A percentile compares a stretch with the other conserved stretches of the same genome.
Evolutionary conservation across 2,329 filamentous ascomycete genomes (phyloP).

Genomic region (Aspergillus amoenus): DNA sequence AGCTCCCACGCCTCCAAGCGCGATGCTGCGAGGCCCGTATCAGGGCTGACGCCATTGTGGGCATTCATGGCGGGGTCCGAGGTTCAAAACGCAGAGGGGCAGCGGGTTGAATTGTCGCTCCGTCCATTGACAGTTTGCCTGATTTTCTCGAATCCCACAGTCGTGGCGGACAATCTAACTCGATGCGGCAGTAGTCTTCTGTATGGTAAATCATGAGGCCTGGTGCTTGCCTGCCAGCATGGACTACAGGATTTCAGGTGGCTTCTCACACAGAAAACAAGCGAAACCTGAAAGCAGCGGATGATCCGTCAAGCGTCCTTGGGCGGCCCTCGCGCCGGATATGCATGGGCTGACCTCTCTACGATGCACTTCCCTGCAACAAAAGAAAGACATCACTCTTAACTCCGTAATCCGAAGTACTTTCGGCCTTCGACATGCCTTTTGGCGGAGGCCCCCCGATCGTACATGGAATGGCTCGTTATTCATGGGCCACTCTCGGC

Average conservation of each 20-base stretch:
- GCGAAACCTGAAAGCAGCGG: slow-evolving; percentile 6
- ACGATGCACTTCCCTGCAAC: background rate
- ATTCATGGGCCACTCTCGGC: background rate
- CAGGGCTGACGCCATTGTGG: slow-evolving; percentile 2
- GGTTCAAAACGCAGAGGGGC: background rate
- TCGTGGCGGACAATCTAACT: slow-evolving; percentile 3
- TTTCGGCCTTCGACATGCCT: background rate
- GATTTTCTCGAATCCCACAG: background rate
- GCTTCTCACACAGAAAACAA: slow-evolving; percentile 10
- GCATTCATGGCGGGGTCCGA: background rate
- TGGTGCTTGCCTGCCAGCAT: slow-evolving; percentile 1
- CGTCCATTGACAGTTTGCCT: background rate
- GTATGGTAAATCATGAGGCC: slow-evolving; percentile 21
- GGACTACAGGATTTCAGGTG: slow-evolving; percentile 1
- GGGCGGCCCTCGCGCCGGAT: background rate
- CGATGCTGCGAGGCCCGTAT: background rate
- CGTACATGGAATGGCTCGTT: background rate
- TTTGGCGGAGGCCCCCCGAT: too few species aligned
- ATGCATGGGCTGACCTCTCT: background rate
- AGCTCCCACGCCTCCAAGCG: background rate
- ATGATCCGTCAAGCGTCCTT: slow-evolving; percentile 15
- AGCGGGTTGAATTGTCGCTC: background rate
- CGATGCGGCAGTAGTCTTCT: slow-evolving; percentile 15
- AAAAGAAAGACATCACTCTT: background rate
- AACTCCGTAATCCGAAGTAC: background rate